Evolutionary conservation across 306 rosid genomes (phyloP).

Genomic region (Astragalus membranaceus): DNA sequence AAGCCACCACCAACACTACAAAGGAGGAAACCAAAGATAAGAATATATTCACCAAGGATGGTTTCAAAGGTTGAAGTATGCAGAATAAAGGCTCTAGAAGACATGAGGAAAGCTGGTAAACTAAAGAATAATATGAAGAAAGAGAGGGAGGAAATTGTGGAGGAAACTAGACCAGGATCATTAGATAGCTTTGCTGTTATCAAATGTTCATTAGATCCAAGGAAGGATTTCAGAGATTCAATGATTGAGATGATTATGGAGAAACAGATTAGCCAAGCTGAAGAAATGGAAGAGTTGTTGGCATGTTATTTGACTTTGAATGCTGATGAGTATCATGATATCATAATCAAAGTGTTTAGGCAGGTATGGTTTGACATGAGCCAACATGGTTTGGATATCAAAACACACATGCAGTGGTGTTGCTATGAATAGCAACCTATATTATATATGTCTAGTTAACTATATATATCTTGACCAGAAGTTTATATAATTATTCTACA

Average conservation of each 20-base stretch:
- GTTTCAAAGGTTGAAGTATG: constrained; percentile 57
- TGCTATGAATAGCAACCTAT: constrained; percentile 18
- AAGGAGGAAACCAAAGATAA: constrained; percentile 47
- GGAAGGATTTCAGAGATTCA: constrained; percentile 85
- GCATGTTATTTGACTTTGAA: constrained; percentile 84
- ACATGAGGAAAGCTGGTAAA: constrained; percentile 57
- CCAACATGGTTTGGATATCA: constrained; percentile 32
- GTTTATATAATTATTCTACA: constrained; percentile 14
- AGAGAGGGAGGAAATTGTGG: constrained; percentile 24
- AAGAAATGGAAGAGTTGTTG: constrained; percentile 79
- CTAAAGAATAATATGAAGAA: constrained; percentile 35
- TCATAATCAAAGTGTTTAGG: constrained; percentile 77
- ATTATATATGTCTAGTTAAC: not conserved
- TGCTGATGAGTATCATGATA: constrained; percentile 74
- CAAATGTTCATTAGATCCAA: constrained; percentile 65
- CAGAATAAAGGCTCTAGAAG: constrained; percentile 65
- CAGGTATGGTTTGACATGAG: constrained; percentile 82
- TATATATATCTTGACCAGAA: not conserved
- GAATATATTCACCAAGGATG: constrained; percentile 60
- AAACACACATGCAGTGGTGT: constrained; percentile 23
- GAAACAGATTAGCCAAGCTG: constrained; percentile 47
- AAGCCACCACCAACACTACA: constrained; percentile 31
- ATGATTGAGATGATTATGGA: constrained; percentile 88
- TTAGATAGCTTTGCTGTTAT: constrained; percentile 76
- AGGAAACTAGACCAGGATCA: constrained; percentile 19